Conservation (phyloP, 2,329 filamentous ascomycete genomes). For the Aspergillus cejpii region DNA sequence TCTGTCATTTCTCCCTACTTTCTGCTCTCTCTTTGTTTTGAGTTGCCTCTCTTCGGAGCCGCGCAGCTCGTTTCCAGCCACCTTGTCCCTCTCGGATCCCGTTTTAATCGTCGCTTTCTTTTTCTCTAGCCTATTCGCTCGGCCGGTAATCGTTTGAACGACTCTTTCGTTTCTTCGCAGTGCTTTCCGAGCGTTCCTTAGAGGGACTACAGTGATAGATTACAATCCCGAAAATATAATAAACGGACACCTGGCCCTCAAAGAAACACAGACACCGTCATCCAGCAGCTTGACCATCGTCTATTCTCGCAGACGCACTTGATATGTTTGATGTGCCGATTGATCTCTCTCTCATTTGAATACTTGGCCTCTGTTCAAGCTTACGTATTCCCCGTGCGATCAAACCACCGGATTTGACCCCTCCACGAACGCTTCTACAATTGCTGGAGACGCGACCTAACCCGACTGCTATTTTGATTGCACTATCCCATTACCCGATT, state of each 20-base stretch:
- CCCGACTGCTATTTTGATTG: not conserved
- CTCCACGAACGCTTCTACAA: constrained; percentile 14
- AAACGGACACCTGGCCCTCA: constrained; percentile 6
- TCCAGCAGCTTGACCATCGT: no score
- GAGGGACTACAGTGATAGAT: constrained; percentile 13
- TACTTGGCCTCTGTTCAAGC: constrained; percentile 12
- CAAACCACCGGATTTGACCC: constrained; percentile 10
- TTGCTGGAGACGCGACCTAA: no score
- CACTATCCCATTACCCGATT: not conserved
- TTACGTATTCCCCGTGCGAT: constrained; percentile 17
- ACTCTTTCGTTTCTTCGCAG: constrained; percentile 17
- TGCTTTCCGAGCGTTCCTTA: constrained; percentile 15
- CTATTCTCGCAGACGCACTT: no score
- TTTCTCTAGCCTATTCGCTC: constrained; percentile 19
- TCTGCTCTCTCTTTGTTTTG: constrained; percentile 13
- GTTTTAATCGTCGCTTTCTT: constrained; percentile 23
- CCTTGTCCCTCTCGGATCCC: constrained; percentile 33
- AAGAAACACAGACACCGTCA: not conserved
- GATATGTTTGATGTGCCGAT: no score
- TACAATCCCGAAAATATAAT: constrained; percentile 14
- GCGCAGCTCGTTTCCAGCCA: constrained; percentile 34
- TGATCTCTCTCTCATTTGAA: no score
- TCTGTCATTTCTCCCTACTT: constrained; percentile 16
- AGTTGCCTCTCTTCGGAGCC: constrained; percentile 19
- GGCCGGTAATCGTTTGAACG: constrained; percentile 13